Evolutionary conservation across 164 flowering plant genomes (phyloP).

Genomic region (Tetrastigma voinierianum): DNA sequence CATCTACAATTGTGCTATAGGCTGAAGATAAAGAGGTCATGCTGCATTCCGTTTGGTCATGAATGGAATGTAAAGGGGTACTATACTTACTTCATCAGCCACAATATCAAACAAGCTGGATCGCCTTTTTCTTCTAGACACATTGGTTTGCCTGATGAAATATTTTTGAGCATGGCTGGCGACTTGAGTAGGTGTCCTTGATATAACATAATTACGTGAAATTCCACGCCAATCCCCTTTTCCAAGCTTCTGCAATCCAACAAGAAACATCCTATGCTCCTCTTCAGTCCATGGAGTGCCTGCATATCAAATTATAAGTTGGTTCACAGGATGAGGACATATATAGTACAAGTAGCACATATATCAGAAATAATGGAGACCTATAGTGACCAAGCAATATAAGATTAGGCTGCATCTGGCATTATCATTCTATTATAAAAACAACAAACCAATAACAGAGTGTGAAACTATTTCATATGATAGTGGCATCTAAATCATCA

Average conservation of each 20-base stretch:
- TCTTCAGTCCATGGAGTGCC: slow-evolving; percentile 94
- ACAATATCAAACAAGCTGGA: slow-evolving; percentile 86
- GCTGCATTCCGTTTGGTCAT: too few species aligned
- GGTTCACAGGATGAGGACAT: neutral
- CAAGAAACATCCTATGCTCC: slow-evolving; percentile 86
- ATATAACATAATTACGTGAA: slow-evolving; percentile 74
- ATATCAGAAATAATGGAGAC: neutral
- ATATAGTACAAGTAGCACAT: neutral
- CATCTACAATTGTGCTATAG: too few species aligned
- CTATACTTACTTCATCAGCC: slow-evolving; percentile 71
- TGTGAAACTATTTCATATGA: too few species aligned
- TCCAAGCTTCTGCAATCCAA: slow-evolving; percentile 87
- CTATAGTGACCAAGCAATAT: too few species aligned
- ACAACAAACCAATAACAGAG: too few species aligned
- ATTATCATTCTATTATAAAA: neutral
- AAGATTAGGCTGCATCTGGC: neutral
- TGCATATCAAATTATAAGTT: slow-evolving; percentile 21
- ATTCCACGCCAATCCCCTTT: slow-evolving; percentile 98
- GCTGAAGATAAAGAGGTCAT: too few species aligned
- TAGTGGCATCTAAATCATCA: too few species aligned
- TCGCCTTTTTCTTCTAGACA: slow-evolving; percentile 79
- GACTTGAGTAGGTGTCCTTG: slow-evolving; percentile 90
- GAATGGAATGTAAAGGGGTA: neutral
- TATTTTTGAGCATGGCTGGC: slow-evolving; percentile 95
- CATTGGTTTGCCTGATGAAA: slow-evolving; percentile 76